phyloP scores from a whole-genome alignment of 495 filamentous ascomycete species.

The Lasiosphaeria miniovina region DNA sequence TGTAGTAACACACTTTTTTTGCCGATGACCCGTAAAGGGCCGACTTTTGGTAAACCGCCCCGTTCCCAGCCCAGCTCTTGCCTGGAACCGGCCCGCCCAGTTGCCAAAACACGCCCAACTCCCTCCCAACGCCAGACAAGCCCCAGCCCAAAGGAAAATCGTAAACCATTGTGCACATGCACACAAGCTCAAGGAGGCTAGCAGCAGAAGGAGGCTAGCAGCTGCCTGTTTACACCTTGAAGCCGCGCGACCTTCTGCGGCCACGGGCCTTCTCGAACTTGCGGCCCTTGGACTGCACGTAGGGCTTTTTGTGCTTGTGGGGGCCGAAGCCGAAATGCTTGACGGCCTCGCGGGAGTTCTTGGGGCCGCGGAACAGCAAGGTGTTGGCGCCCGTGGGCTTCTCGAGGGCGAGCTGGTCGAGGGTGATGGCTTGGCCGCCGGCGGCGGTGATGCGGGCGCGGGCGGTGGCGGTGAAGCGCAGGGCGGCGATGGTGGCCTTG shows the following conservation, averaged over 20 bases:
- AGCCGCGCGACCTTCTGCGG: slow-evolving; percentile 90
- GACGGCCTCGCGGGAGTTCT: slow-evolving; percentile 93
- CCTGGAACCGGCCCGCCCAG: no score
- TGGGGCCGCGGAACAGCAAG: slow-evolving; percentile 89
- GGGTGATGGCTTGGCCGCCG: slow-evolving; percentile 88
- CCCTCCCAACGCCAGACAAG: no score
- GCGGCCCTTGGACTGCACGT: slow-evolving; percentile 95
- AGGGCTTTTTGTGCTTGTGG: slow-evolving; percentile 97
- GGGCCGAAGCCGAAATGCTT: slow-evolving; percentile 99
- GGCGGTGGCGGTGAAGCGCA: slow-evolving; percentile 93
- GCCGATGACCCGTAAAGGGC: no score
- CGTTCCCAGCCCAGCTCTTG: no score
- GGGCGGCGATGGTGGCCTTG: slow-evolving; percentile 86
- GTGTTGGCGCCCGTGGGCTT: slow-evolving; percentile 94
- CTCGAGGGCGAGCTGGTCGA: slow-evolving; percentile 93
- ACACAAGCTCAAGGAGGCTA: background rate
- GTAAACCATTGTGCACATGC: background rate
- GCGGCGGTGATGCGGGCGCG: slow-evolving; percentile 88
- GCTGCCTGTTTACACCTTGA: slow-evolving; percentile 91
- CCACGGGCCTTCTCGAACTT: slow-evolving; percentile 99
- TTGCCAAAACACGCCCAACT: no score
- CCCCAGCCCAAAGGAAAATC: background rate
- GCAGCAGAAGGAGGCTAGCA: no score
- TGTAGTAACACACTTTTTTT: no score
- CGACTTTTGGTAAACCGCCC: no score